A percentile compares a stretch with the other conserved stretches of the same genome.
phyloP scores from a whole-genome alignment of 2,329 filamentous ascomycete species.

The Beauveria australis region DNA sequence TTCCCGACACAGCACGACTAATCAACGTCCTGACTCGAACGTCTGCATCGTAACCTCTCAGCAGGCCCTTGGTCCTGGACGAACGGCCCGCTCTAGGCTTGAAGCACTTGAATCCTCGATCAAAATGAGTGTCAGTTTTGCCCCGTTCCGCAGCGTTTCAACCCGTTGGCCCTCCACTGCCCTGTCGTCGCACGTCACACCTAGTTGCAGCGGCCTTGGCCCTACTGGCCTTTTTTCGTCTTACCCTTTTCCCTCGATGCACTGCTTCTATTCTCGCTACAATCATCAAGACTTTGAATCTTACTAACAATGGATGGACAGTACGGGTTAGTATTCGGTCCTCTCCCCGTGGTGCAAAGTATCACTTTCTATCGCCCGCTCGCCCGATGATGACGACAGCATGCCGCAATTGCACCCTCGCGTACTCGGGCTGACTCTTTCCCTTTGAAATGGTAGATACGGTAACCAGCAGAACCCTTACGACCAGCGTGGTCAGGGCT shows the following conservation, averaged over 20 bases:
- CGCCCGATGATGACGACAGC: neutral
- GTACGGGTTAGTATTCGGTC: constrained; percentile 44
- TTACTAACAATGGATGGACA: constrained; percentile 27
- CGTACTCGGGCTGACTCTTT: neutral
- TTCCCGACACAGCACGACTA: neutral
- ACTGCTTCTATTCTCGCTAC: neutral
- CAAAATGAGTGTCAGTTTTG: constrained; percentile 25
- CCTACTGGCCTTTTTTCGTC: constrained; percentile 11
- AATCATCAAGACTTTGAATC: neutral
- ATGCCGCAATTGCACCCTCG: neutral
- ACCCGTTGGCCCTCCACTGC: constrained; percentile 11
- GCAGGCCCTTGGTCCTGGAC: neutral
- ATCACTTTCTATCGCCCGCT: neutral
- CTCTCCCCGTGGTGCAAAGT: neutral
- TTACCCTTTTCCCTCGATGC: constrained; percentile 14
- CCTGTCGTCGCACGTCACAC: neutral
- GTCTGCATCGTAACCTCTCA: neutral
- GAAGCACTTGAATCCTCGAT: constrained; percentile 1
- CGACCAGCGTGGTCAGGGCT: constrained; percentile 34
- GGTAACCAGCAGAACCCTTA: constrained; percentile 49
- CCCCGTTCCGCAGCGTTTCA: constrained; percentile 16
- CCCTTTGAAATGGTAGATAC: constrained; percentile 35
- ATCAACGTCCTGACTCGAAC: neutral
- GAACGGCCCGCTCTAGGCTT: constrained; percentile 2
- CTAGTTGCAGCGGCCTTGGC: neutral